Evolutionary conservation across 805 yeast genomes (phyloP).

Genomic region (Groenewaldozyma salmanticensis): DNA sequence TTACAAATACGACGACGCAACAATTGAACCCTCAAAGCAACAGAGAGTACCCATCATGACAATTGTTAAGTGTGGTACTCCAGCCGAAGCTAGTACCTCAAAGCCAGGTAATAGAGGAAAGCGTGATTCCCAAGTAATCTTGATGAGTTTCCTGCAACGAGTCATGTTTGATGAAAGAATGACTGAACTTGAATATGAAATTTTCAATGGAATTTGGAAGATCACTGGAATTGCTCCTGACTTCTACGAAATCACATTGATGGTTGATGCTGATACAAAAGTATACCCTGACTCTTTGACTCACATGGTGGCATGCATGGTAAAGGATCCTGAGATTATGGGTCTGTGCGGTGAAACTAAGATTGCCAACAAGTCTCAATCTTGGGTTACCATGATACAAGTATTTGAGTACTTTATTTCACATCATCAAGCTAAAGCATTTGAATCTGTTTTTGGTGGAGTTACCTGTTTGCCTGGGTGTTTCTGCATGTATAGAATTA

Average conservation of each 20-base stretch:
- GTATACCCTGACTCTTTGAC: constrained; percentile 80
- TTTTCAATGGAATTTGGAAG: constrained; percentile 65
- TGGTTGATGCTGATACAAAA: constrained; percentile 94
- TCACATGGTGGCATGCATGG: constrained; percentile 86
- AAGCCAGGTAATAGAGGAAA: constrained; percentile 96
- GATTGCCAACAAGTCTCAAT: constrained; percentile 67
- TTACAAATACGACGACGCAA: constrained; percentile 70
- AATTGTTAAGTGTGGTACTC: constrained; percentile 82
- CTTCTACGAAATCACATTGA: constrained; percentile 68
- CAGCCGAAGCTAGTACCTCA: constrained; percentile 57
- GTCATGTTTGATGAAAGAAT: constrained; percentile 88
- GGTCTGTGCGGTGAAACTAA: constrained; percentile 94
- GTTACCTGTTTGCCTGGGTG: constrained; percentile 96
- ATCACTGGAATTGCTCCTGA: constrained; percentile 80
- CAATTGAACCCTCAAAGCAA: constrained; percentile 73
- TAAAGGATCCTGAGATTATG: constrained; percentile 76
- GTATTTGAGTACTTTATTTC: constrained; percentile 90
- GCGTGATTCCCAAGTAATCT: constrained; percentile 84
- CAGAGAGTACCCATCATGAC: constrained; percentile 68
- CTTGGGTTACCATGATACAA: constrained; percentile 91
- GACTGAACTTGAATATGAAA: constrained; percentile 80
- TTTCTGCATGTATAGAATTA: constrained; percentile 84
- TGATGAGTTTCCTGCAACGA: constrained; percentile 84
- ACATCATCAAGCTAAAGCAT: constrained; percentile 90
- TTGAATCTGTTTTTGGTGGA: constrained; percentile 90